These are phyloP conservation scores for Graphium sp. DNA, from an alignment of 2,329 filamentous ascomycete genomes.

Conservation along the genomic window DNA sequence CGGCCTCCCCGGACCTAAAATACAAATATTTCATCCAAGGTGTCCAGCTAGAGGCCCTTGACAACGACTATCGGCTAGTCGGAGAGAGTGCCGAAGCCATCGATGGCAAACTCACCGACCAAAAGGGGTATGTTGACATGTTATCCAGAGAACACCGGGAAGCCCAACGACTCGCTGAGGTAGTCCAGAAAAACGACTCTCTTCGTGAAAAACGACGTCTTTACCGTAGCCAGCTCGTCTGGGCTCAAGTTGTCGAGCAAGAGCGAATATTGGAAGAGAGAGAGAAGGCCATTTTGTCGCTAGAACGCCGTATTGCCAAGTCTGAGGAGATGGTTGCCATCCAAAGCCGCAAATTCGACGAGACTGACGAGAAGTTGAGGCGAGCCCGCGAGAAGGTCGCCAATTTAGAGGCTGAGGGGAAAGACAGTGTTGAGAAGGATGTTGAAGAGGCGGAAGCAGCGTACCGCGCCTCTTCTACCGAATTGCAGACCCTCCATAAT, in stretches of 20 bases:
- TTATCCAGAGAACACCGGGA: conserved; percentile 42
- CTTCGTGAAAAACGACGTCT: conserved; percentile 44
- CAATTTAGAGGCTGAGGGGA: conserved; percentile 24
- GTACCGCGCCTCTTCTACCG: conserved; percentile 32
- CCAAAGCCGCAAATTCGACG: conserved; percentile 30
- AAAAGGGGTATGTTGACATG: conserved; percentile 43
- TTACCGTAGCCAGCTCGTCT: conserved; percentile 55
- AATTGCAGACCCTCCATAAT: conserved; percentile 34
- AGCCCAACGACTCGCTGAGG: conserved; percentile 46
- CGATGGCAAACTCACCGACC: conserved; percentile 42
- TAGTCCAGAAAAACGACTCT: conserved; percentile 47
- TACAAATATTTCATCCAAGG: conserved; percentile 95
- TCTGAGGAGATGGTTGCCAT: conserved; percentile 14
- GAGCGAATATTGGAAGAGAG: conserved; percentile 34
- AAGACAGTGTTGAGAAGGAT: conserved; percentile 20
- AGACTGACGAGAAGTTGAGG: conserved; percentile 25
- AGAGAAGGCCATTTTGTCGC: conserved; percentile 11
- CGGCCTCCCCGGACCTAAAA: conserved; percentile 66
- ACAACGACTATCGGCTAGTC: conserved; percentile 78
- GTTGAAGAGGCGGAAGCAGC: conserved; percentile 29
- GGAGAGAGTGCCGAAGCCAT: conserved; percentile 63
- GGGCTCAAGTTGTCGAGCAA: conserved; percentile 69
- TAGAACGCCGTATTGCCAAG: conserved; percentile 11
- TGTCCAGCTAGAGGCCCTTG: conserved; percentile 81
- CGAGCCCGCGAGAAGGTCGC: conserved; percentile 20